Percentiles rank a stretch among this genome's conserved stretches.
These are phyloP conservation scores for Echinosophora koreensis DNA, from an alignment of 306 rosid species.

Conservation along the genomic window DNA sequence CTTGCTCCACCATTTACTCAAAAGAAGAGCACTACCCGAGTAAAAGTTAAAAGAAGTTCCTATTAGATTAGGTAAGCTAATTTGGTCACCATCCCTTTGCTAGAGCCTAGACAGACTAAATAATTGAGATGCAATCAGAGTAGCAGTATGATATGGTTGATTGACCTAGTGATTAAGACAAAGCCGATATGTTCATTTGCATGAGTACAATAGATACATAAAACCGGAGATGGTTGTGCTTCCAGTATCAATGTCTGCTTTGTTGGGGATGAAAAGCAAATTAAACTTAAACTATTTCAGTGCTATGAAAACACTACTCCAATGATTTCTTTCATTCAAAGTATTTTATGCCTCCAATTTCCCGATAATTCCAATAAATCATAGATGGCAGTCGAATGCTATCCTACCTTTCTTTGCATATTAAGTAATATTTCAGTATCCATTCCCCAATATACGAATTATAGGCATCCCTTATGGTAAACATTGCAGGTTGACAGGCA, in stretches of 20 bases:
- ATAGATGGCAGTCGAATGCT: constrained; percentile 7
- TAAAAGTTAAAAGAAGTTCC: constrained; percentile 7
- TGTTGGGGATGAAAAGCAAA: constrained; percentile 2
- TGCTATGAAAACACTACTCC: background rate
- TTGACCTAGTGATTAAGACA: background rate
- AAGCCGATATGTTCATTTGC: background rate
- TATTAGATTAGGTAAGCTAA: background rate
- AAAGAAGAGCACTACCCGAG: background rate
- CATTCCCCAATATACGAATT: background rate
- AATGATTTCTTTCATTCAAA: constrained; percentile 6
- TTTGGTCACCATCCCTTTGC: constrained; percentile 6
- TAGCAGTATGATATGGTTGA: background rate
- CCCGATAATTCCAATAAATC: background rate
- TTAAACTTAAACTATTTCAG: background rate
- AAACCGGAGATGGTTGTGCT: background rate
- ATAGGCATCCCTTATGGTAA: background rate
- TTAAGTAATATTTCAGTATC: background rate
- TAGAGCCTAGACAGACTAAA: constrained; percentile 11
- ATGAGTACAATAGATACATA: background rate
- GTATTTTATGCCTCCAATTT: background rate
- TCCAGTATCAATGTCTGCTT: background rate
- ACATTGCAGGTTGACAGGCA: background rate
- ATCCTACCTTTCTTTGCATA: background rate
- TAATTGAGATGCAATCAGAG: background rate
- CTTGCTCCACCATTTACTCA: background rate